Percentiles rank a stretch among this genome's conserved stretches.
Evolutionary conservation across 805 yeast species (phyloP).

Genomic region (Torulaspora microellipsoides): DNA sequence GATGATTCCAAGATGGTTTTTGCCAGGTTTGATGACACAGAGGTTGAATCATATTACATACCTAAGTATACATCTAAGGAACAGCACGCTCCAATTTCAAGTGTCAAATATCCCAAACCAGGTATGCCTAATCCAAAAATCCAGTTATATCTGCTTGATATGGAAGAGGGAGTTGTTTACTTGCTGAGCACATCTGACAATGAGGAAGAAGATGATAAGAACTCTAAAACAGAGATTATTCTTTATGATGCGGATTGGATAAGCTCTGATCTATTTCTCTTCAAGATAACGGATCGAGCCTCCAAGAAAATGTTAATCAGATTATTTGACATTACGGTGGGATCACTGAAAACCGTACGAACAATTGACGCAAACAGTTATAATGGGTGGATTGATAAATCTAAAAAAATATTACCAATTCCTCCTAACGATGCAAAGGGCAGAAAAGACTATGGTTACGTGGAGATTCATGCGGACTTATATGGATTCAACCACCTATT

Average conservation of each 20-base stretch:
- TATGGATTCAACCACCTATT: constrained; percentile 61
- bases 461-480: constrained; percentile 52
- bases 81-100: constrained; percentile 44
- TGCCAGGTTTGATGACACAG: constrained; percentile 54
- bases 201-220: constrained; percentile 10
- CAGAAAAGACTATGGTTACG: constrained; percentile 46
- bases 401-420: constrained; percentile 37
- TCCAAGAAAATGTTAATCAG: constrained; percentile 53
- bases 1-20: constrained; percentile 53
- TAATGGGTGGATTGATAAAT: constrained; percentile 58
- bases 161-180: constrained; percentile 25
- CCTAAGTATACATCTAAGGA: constrained; percentile 45
- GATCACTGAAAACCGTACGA: constrained; percentile 39
- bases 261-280: constrained; percentile 42
- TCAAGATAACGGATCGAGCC: constrained; percentile 59
- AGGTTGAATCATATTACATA: constrained; percentile 49
- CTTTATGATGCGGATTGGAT: constrained; percentile 64
- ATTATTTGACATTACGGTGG: constrained; percentile 35
- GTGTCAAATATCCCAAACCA: constrained; percentile 67
- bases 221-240: constrained; percentile 42
- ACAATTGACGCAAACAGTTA: constrained; percentile 42
- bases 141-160: constrained; percentile 42
- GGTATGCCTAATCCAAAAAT: constrained; percentile 59
- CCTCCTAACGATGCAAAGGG: constrained; percentile 35
- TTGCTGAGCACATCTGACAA: constrained; percentile 21